Conservation (phyloP, 768 basidiomycete species). For the Sporobolomyces phaffii region DNA sequence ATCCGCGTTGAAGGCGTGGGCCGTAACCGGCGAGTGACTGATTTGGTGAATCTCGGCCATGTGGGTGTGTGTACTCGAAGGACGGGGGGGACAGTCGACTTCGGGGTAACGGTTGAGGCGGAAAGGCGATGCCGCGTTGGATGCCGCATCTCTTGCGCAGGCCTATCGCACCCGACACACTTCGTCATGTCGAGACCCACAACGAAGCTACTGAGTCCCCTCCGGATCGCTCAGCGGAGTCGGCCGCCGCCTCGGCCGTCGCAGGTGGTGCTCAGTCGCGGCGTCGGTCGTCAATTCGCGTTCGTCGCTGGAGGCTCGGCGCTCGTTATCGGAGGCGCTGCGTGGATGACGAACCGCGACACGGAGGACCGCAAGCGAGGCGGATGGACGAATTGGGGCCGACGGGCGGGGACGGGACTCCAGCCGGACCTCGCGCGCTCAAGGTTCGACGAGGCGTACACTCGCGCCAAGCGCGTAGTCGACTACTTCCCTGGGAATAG, state of each 20-base stretch:
- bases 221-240: neutral
- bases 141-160: no score
- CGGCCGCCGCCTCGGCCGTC: neutral
- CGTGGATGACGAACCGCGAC: constrained; percentile 23
- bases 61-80: constrained; percentile 1
- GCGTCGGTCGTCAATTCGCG: constrained; percentile 1
- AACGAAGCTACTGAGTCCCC: neutral
- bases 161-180: no score
- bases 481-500: neutral
- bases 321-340: constrained; percentile 13
- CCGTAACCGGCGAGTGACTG: constrained; percentile 63
- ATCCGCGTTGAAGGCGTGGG: constrained; percentile 85
- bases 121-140: neutral
- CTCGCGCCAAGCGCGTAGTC: neutral
- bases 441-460: constrained; percentile 11
- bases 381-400: neutral
- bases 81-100: constrained; percentile 15
- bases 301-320: neutral
- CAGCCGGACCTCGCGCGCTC: constrained; percentile 4
- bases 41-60: constrained; percentile 28
- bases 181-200: neutral
- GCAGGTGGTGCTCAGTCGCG: neutral
- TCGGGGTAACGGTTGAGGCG: neutral
- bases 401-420: neutral
- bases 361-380: neutral